Conservation (phyloP, 225 moss, liverwort and hornwort species). For the Climacium dendroides region DNA sequence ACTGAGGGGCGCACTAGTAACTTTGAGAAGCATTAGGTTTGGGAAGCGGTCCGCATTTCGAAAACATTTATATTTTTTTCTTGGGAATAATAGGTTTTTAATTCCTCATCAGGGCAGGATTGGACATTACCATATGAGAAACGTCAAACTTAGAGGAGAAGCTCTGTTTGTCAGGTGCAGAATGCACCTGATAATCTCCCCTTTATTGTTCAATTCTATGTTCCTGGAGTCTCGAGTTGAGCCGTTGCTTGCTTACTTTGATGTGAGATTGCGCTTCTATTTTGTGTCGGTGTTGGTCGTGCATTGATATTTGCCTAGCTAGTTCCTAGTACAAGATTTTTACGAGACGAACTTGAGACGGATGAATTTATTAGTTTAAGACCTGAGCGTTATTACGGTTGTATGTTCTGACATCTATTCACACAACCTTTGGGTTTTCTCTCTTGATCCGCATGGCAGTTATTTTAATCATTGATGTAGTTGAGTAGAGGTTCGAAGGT, state of each 20-base stretch:
- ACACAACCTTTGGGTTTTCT: not conserved
- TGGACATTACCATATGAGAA: not conserved
- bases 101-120: not conserved
- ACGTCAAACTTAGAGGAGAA: not conserved
- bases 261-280: not conserved
- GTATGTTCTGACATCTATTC: not conserved
- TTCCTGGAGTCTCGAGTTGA: not conserved
- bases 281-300: not conserved
- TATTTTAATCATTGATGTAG: not conserved
- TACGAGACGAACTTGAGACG: not conserved
- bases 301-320: not conserved
- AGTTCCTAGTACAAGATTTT: not conserved
- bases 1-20: not conserved
- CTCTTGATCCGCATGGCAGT: not conserved
- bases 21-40: not conserved
- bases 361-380: not conserved
- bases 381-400: not conserved
- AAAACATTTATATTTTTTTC: not conserved
- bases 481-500: not conserved
- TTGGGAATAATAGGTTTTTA: not conserved
- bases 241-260: not conserved
- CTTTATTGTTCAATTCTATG: not conserved
- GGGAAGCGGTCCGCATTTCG: not conserved
- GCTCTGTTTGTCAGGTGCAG: not conserved
- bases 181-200: not conserved